Conservation (phyloP, 805 yeast genomes). For the Ogataea siamensis region DNA sequence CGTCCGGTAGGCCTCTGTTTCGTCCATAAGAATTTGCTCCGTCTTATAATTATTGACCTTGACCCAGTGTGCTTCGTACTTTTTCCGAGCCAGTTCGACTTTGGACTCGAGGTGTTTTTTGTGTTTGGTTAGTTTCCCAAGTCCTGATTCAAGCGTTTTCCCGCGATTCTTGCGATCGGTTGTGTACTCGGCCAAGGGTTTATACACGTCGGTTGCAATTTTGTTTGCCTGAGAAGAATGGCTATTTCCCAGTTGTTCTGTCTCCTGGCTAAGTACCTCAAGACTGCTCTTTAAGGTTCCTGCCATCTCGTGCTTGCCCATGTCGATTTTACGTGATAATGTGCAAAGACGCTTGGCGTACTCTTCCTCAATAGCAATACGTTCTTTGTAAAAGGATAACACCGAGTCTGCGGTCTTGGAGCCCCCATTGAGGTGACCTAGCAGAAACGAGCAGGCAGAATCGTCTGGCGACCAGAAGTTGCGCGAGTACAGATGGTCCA, state of each 20-base stretch:
- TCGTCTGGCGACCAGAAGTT: constrained; percentile 55
- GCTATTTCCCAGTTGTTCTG: constrained; percentile 54
- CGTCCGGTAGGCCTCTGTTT: constrained; percentile 64
- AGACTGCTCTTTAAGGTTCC: constrained; percentile 61
- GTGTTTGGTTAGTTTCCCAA: constrained; percentile 52
- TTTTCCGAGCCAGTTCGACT: constrained; percentile 40
- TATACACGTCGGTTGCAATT: constrained; percentile 47
- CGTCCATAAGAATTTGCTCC: constrained; percentile 66
- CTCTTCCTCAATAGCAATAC: constrained; percentile 68
- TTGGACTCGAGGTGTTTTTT: constrained; percentile 39
- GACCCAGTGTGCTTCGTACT: constrained; percentile 57
- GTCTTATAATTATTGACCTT: constrained; percentile 59
- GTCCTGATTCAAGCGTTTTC: constrained; percentile 54
- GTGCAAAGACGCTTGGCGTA: constrained; percentile 55
- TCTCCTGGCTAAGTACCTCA: constrained; percentile 57
- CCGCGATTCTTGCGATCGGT: constrained; percentile 50
- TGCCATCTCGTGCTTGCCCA: constrained; percentile 40
- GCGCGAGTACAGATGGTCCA: constrained; percentile 23
- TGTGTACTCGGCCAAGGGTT: constrained; percentile 53
- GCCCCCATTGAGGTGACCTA: constrained; percentile 57
- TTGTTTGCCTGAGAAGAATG: constrained; percentile 53
- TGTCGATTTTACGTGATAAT: constrained; percentile 41
- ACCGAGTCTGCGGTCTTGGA: constrained; percentile 55
- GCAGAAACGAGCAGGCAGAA: constrained; percentile 54
- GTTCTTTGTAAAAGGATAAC: constrained; percentile 48